phyloP scores from a whole-genome alignment of 2,329 filamentous ascomycete genomes.

The Macroventuria anomochaeta region DNA sequence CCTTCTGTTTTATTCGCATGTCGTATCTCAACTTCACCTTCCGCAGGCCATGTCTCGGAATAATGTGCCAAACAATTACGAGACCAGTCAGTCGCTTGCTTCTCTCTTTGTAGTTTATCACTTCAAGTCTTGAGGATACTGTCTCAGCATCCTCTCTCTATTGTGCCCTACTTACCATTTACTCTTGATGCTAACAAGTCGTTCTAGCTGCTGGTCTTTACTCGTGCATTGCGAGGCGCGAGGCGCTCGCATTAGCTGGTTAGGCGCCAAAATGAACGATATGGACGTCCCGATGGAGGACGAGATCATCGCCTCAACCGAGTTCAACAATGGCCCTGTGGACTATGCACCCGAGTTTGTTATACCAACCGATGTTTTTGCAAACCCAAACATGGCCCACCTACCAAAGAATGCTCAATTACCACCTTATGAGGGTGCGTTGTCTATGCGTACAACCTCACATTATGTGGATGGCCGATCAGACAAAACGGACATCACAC shows the following conservation, averaged over 20 bases:
- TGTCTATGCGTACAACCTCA: slow-evolving; percentile 12
- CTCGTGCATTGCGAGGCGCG: slow-evolving; percentile 25
- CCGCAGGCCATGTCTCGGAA: not conserved
- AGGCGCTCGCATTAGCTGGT: slow-evolving; percentile 20
- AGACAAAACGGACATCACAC: slow-evolving; percentile 35
- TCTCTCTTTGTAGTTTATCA: not conserved
- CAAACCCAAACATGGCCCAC: slow-evolving; percentile 21
- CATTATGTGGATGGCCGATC: slow-evolving; percentile 17
- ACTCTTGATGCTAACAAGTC: not conserved
- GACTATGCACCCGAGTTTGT: slow-evolving; percentile 33
- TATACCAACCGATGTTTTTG: slow-evolving; percentile 38
- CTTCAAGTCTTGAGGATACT: not conserved
- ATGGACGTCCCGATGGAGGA: slow-evolving; percentile 42
- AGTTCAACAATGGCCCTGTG: slow-evolving; percentile 34
- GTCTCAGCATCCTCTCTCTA: not conserved
- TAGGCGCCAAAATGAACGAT: slow-evolving; percentile 33
- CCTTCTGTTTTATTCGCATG: not conserved
- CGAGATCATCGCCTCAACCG: slow-evolving; percentile 42
- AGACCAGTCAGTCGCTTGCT: not conserved
- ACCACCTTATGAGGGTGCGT: slow-evolving; percentile 33
- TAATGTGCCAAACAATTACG: not conserved
- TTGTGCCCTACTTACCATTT: not conserved
- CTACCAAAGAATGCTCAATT: slow-evolving; percentile 34
- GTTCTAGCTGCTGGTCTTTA: slow-evolving; percentile 17
- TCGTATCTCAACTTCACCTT: not conserved